These are phyloP conservation scores for Aspergillus udagawae DNA, from an alignment of 2,329 filamentous ascomycete genomes.

Conservation along the genomic window DNA sequence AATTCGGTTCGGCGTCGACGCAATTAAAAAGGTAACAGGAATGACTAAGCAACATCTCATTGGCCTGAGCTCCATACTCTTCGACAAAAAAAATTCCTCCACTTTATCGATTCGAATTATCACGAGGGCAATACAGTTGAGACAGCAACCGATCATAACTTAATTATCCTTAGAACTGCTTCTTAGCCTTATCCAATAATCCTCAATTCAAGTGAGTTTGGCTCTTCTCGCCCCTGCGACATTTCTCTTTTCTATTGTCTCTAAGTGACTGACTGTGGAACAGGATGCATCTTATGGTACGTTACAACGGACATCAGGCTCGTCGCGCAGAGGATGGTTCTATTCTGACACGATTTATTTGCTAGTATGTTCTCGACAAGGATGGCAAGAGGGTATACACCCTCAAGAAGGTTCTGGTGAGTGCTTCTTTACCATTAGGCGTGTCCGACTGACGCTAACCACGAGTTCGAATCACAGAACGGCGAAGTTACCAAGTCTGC, in stretches of 20 bases:
- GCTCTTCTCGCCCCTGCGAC: background rate
- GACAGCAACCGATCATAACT: slow-evolving; percentile 11
- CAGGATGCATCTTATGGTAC: slow-evolving; percentile 43
- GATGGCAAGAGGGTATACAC: slow-evolving; percentile 90
- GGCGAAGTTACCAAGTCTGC: slow-evolving; percentile 92
- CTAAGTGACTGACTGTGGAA: slow-evolving; percentile 7
- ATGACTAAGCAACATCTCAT: slow-evolving; percentile 15
- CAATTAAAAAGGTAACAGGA: slow-evolving; percentile 11
- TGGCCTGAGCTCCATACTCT: slow-evolving; percentile 12
- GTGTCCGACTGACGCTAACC: background rate
- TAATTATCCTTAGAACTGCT: background rate
- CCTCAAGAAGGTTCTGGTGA: slow-evolving; percentile 67
- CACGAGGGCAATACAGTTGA: slow-evolving; percentile 6
- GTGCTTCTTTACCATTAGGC: background rate
- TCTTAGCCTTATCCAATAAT: background rate
- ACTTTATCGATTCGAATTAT: slow-evolving; percentile 10
- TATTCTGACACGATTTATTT: slow-evolving; percentile 5
- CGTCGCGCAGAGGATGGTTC: slow-evolving; percentile 3
- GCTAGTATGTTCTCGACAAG: slow-evolving; percentile 73
- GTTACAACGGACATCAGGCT: slow-evolving; percentile 8
- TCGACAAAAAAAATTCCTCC: slow-evolving; percentile 15
- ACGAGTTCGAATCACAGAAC: slow-evolving; percentile 45
- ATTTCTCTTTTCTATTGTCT: background rate
- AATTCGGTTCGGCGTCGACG: slow-evolving; percentile 10
- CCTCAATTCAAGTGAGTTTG: slow-evolving; percentile 24